Conservation (phyloP, 768 basidiomycete species). For the Clavulina sp. region DNA sequence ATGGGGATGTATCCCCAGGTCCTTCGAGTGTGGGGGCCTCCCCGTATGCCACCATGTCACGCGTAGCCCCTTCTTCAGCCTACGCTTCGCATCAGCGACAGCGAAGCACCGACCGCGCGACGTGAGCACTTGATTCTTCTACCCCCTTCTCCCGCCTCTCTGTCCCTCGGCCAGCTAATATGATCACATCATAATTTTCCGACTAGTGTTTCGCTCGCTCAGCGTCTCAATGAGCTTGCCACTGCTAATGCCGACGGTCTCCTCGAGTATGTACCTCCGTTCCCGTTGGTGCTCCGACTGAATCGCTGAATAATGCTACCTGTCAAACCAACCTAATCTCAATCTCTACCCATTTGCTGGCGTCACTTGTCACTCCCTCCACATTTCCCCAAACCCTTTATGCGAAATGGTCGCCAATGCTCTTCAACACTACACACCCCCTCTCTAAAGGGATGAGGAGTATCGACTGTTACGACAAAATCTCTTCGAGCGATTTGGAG, state of each 20-base stretch:
- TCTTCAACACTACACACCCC: not conserved
- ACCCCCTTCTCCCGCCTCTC: too few relatives aligned
- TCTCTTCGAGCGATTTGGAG: slow-evolving; percentile 56
- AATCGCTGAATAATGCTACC: too few relatives aligned
- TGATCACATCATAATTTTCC: too few relatives aligned
- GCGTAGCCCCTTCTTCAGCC: too few relatives aligned
- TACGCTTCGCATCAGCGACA: too few relatives aligned
- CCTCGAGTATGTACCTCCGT: slow-evolving; percentile 34
- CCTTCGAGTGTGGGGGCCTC: too few relatives aligned
- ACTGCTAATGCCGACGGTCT: slow-evolving; percentile 65
- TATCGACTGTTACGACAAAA: slow-evolving; percentile 71
- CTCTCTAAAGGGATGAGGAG: slow-evolving; percentile 53
- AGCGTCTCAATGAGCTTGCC: slow-evolving; percentile 66
- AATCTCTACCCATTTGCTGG: not conserved
- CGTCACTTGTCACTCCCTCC: not conserved
- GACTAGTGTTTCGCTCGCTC: slow-evolving; percentile 51
- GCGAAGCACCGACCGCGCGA: too few relatives aligned
- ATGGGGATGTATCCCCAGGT: too few relatives aligned
- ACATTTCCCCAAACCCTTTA: slow-evolving; percentile 1
- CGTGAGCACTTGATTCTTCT: too few relatives aligned
- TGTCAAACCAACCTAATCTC: not conserved
- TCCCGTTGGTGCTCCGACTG: slow-evolving; percentile 11
- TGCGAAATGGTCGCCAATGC: not conserved
- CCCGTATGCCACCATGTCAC: too few relatives aligned
- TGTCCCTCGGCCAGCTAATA: too few relatives aligned